These are phyloP conservation scores for Entrophospora sp. DNA, from an alignment of 192 early-diverging fungal species.

Conservation along the genomic window DNA sequence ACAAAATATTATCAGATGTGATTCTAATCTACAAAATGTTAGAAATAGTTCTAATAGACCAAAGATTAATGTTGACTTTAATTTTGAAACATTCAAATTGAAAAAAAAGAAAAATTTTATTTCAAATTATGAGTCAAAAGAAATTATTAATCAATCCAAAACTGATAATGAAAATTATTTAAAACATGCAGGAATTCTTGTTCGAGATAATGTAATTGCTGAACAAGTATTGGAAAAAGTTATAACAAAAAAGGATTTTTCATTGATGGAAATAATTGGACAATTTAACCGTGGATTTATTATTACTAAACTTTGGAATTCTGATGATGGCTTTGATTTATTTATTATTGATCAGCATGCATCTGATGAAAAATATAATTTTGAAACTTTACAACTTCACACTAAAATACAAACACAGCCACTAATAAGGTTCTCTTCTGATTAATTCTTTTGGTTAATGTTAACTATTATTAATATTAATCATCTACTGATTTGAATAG, in stretches of 20 bases:
- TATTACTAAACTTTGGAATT: slow-evolving; percentile 54
- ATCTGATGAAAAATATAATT: slow-evolving; percentile 95
- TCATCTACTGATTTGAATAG: no score
- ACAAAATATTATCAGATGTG: no score
- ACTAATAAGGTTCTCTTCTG: slow-evolving; percentile 60
- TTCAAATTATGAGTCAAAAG: no score
- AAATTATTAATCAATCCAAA: not conserved
- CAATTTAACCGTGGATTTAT: slow-evolving; percentile 99
- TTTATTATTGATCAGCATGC: slow-evolving; percentile 99
- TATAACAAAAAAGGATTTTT: slow-evolving; percentile 76
- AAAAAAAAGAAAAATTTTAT: no score
- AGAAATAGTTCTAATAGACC: no score
- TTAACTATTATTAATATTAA: no score
- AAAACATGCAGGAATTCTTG: not conserved
- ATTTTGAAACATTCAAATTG: no score
- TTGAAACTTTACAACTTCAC: slow-evolving; percentile 66
- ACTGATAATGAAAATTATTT: not conserved
- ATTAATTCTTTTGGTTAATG: no score
- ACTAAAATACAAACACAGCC: slow-evolving; percentile 57
- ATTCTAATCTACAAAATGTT: no score
- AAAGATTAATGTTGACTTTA: no score
- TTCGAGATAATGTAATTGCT: slow-evolving; percentile 36
- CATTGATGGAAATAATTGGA: slow-evolving; percentile 75
- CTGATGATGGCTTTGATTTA: slow-evolving; percentile 48
- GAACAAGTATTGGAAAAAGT: slow-evolving; percentile 35